These are phyloP conservation scores for Teratosphaeria destructans DNA, from an alignment of 2,329 filamentous ascomycete species.

Conservation along the genomic window DNA sequence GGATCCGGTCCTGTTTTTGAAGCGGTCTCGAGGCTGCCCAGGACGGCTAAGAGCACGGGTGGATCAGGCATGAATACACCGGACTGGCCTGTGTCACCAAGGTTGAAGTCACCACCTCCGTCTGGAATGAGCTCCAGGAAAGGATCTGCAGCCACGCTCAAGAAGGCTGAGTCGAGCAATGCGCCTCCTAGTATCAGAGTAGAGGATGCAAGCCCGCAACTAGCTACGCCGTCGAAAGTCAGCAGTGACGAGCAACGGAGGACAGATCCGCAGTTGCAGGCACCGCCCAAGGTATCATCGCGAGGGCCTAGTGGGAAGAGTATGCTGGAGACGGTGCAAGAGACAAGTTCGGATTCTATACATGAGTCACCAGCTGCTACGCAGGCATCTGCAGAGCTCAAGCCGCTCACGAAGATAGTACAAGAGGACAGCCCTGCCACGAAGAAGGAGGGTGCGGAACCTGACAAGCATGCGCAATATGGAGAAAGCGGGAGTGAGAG, in stretches of 20 bases:
- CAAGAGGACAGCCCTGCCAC: conserved; percentile 17
- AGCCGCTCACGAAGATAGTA: conserved; percentile 16
- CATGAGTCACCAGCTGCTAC: conserved; percentile 53
- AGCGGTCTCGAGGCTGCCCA: conserved; percentile 48
- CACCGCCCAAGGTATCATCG: conserved; percentile 28
- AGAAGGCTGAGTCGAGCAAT: conserved; percentile 30
- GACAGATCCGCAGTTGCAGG: conserved; percentile 27
- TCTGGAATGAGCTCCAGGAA: conserved; percentile 33
- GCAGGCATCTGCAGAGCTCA: conserved; percentile 22
- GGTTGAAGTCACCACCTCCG: conserved; percentile 64
- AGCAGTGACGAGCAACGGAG: conserved; percentile 20
- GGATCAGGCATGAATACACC: conserved; percentile 40
- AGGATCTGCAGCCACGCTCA: conserved; percentile 25
- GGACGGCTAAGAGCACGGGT: conserved; percentile 46
- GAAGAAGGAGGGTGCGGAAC: conserved; percentile 35
- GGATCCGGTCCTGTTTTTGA: conserved; percentile 46
- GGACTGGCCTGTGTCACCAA: conserved; percentile 68
- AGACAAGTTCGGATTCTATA: conserved; percentile 20
- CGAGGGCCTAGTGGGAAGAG: conserved; percentile 32
- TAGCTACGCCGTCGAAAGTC: conserved; percentile 18
- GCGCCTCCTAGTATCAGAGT: conserved; percentile 35
- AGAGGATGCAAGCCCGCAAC: conserved; percentile 34
- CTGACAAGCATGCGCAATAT: conserved; percentile 18
- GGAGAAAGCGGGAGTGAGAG: conserved; percentile 56
- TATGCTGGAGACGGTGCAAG: conserved; percentile 76